Conservation (phyloP, 73 alveolate genomes). For the Paramecium octaurelia region DNA sequence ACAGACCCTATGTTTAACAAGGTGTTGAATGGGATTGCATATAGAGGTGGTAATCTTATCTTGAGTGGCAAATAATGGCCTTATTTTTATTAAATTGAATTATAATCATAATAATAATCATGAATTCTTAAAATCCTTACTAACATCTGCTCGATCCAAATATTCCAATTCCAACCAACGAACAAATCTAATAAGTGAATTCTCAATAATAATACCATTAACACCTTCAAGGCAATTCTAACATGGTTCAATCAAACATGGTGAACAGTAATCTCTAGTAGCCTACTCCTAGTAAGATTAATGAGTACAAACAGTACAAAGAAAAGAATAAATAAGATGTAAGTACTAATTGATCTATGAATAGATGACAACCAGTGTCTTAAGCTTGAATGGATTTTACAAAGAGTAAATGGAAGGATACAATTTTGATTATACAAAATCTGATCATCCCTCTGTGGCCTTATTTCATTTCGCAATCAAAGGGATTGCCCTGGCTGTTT, state of each 20-base stretch:
- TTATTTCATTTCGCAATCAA: constrained; percentile 20
- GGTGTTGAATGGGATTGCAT: constrained; percentile 32
- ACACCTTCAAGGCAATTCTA: neutral
- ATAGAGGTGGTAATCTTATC: neutral
- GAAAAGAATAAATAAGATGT: constrained; percentile 24
- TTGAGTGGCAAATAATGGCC: constrained; percentile 40
- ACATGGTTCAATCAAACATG: neutral
- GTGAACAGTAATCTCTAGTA: neutral
- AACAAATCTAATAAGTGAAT: neutral
- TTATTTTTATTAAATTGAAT: constrained; percentile 7
- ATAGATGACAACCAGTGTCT: constrained; percentile 9
- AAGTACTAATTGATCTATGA: neutral
- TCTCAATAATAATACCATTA: neutral
- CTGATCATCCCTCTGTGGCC: constrained; percentile 40
- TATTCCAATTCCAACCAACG: neutral
- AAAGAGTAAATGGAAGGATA: constrained; percentile 26
- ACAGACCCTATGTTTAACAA: constrained; percentile 17
- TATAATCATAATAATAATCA: neutral
- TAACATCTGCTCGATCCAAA: neutral
- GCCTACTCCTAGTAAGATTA: constrained; percentile 10
- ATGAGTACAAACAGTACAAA: neutral
- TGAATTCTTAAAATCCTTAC: neutral
- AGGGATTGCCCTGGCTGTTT: neutral
- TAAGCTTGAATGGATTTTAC: constrained; percentile 7
- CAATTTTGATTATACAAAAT: constrained; percentile 21